Evolutionary conservation across 306 rosid genomes (phyloP).

Genomic region (Morella rubra): DNA sequence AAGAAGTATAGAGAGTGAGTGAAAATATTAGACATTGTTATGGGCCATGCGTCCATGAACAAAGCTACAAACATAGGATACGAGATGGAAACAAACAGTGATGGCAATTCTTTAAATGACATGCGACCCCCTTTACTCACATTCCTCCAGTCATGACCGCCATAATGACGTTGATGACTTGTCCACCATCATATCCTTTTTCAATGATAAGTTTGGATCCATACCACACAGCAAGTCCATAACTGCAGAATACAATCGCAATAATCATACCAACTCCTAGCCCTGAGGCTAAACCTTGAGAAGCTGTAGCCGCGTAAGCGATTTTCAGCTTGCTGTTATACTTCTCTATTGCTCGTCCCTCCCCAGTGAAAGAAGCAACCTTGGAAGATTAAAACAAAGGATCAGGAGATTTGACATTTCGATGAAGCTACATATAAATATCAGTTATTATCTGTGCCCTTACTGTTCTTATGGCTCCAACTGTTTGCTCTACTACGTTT

Average conservation of each 20-base stretch:
- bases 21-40: background rate
- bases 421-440: background rate
- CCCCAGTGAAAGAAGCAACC: constrained; percentile 95
- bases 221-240: constrained; percentile 84
- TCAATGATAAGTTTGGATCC: constrained; percentile 73
- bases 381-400: constrained; percentile 21
- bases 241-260: constrained; percentile 53
- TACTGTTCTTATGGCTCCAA: constrained; percentile 87
- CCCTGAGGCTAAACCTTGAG: constrained; percentile 75
- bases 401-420: constrained; percentile 6
- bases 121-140: constrained; percentile 42
- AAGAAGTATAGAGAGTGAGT: background rate
- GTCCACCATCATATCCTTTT: constrained; percentile 71
- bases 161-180: constrained; percentile 57
- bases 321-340: constrained; percentile 56
- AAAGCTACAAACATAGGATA: background rate
- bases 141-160: constrained; percentile 83
- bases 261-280: constrained; percentile 53
- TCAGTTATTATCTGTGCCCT: constrained; percentile 10
- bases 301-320: constrained; percentile 53
- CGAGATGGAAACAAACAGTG: background rate
- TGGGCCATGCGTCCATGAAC: background rate
- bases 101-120: background rate
- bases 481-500: constrained; percentile 75
- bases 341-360: constrained; percentile 63